Evolutionary conservation across 192 early-diverging fungal species (phyloP).

Genomic region (Dimargaris cristalligena): DNA sequence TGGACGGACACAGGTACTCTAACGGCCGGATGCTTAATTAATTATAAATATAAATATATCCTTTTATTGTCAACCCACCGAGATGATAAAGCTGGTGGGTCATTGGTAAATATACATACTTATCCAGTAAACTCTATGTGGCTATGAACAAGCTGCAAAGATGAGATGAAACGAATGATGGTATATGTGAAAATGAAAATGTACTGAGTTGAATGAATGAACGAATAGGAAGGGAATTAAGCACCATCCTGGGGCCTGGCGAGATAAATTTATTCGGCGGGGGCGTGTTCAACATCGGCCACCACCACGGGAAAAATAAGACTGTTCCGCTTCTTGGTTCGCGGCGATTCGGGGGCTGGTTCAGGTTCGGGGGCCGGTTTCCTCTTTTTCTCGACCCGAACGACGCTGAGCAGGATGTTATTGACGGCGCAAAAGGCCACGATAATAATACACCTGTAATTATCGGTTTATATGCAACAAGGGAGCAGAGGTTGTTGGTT

Average conservation of each 20-base stretch:
- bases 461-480: not conserved
- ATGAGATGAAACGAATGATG: no score
- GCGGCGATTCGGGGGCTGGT: not conserved
- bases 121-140: not conserved
- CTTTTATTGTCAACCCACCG: no score
- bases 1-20: no score
- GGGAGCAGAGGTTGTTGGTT: not conserved
- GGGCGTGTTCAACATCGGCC: no score
- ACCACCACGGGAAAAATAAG: no score
- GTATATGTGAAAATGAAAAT: not conserved
- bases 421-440: not conserved
- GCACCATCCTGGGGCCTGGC: not conserved
- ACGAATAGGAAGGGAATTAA: not conserved
- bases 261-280: not conserved
- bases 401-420: not conserved
- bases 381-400: not conserved
- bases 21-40: no score
- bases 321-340: not conserved
- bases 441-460: conserved; percentile 5
- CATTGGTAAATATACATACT: no score
- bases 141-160: no score
- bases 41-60: no score
- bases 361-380: not conserved
- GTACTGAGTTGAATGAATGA: not conserved
- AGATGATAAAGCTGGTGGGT: no score